Evolutionary conservation across 2,329 filamentous ascomycete genomes (phyloP), one percentile per base, ranked within the genome.

Genomic region (Colletotrichum falcatum): DNA sequence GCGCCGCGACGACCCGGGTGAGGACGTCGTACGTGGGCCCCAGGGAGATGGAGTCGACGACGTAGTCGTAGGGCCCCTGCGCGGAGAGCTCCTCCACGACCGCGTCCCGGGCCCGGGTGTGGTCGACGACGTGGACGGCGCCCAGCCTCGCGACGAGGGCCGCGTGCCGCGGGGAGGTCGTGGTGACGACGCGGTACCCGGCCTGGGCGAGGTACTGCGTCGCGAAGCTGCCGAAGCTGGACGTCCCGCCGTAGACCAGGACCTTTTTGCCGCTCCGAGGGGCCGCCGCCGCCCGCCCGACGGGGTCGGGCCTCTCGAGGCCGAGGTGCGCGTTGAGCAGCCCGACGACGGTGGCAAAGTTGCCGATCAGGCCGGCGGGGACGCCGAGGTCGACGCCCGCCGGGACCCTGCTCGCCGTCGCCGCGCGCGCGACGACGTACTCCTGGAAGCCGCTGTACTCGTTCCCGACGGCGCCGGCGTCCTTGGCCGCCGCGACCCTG

Each of bases 161-260:
- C 28, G 81, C 80, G 73, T 87, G 86, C 35, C 76, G 79, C 12
- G 78, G 73, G 0, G 82, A 83, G 0, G 80, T 79, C 0, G 83
- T 85, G 0, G 82, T 77, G 49, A 86, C 74, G 9, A 87, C 83
- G 16, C 82, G 75, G 69, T 83, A 84, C 0, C 85, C 85, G 1
- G 82, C 80, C 0, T 80, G 81, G 6, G 77, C 76, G 5, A 81
- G 79, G 1, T 87, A 77, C 69, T 87, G 86, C 8, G 86, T 81
- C 0, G 82, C 82, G 48, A 80, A 81, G 53, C 80, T 80, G 2
- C 86, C 85, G 0, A 85, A 83, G 16, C 78, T 80, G 0, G 83
- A 82, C 5, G 83, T 81, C 0, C 86, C 87, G 20, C 86, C 86
- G 83, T 85, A 88, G 46, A 81, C 70, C 48, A 78, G 51, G 14